Evolutionary conservation across 805 yeast genomes (phyloP), one percentile per base, ranked within the genome.

Genomic region (Candida jianshihensis): DNA sequence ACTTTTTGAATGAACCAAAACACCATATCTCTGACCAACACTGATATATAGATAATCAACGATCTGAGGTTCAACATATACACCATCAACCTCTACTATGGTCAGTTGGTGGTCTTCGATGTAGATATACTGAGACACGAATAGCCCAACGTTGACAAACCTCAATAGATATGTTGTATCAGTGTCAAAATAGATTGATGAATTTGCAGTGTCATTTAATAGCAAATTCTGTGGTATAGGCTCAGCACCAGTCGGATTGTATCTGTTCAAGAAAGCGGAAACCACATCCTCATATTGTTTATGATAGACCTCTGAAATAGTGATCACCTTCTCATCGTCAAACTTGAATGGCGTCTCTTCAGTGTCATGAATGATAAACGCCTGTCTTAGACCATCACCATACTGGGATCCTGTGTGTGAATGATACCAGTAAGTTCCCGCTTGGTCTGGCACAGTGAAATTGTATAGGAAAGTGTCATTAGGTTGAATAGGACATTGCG

Each of bases 391-490:
- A 1, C 94, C 94, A 57, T 83, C 94, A 37, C 82, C 75, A 48
- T 83, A 83, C 52, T 83, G 92, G 12, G 82, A 63, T 0, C 86
- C 88, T 26, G 78, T 67, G 49, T 83, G 94, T 5, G 87, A 77
- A 55, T 83, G 94, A 57, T 82, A 83, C 94, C 94, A 83, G 59
- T 67, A 83, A n/a, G 86, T 71, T 34, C 94, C 94, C 4, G 64
- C 75, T 55, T 83, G 89, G 43, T 74, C 69, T 7, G 59, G 67
- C 9, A 81, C 80, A 2, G 82, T 76, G 50, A 83, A 82, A 58
- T 82, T 81, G 59, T 83, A 83, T 31, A 78, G 55, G 53, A 68
- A 71, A 2, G 86, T 73, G 46, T 73, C 74, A 20, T 82, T 83
- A 8, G 82, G 78, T 29, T 75, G 70, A 41, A 83, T 78, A 24